Evolutionary conservation across 805 yeast genomes (phyloP), one percentile per base, ranked within the genome.

Genomic region (Ogataea degrootiae): DNA sequence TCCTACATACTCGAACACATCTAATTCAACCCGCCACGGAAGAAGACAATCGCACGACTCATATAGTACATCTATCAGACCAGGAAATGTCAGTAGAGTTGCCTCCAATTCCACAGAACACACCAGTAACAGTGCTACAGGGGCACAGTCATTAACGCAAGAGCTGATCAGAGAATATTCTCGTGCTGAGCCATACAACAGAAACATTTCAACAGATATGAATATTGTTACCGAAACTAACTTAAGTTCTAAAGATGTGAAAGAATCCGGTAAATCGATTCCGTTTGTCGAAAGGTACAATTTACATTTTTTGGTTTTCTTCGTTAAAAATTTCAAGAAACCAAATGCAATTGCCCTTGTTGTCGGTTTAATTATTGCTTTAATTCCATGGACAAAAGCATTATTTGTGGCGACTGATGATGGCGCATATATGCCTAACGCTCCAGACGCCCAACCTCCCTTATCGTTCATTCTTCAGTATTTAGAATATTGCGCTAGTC

Each of bases 321-420:
- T 71, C 38, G 42, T 65, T n/a, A 73, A 73, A 52, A 79, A 76
- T 59, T 69, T 79, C 46, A 50, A 66, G 34, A 70, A 77, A 4
- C 83, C 84, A 8, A 71, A 65, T 51, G 76, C 83, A 1, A 44
- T 75, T 11, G 66, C 79, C 2, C 66, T 79, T 44, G 66, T 77
- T 6, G 40, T 71, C 4, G 65, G 82, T 1, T 58, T 79, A 33
- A 68, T 70, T 8, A 62, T 77, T 31, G 77, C 83, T 15, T 69
- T 79, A 72, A 63, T 81, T 11, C 84, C 84, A 5, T 82, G 83
- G 62, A 56, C 70, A 7, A 75, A 74, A 48, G 77, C 78, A 4
- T 58, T 75, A 7, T 75, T 75, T 54, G 72, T 72, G 6, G 52
- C 63, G 5, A 59, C 60, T 14, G 60, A 62, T 17, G 45, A 60